A percentile compares a stretch with the other conserved stretches of the same genome.
These are phyloP conservation scores for Linaria vulgaris DNA, from an alignment of 257 asterid species.

Conservation along the genomic window DNA sequence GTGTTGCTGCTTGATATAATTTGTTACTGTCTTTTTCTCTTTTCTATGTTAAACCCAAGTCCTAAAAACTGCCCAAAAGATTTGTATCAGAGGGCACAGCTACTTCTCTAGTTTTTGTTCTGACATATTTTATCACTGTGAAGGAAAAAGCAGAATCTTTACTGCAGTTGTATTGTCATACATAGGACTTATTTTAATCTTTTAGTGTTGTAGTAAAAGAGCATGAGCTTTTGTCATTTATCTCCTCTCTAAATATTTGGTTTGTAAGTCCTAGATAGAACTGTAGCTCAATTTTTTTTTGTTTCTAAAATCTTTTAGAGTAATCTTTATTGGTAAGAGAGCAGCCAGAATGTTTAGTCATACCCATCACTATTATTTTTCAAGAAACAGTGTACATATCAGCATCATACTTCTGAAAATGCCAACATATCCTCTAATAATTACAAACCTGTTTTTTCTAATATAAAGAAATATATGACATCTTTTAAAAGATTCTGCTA, in stretches of 20 bases:
- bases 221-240: slow-evolving; percentile 16
- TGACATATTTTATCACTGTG: slow-evolving; percentile 41
- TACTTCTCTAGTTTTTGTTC: slow-evolving; percentile 47
- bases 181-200: slow-evolving; percentile 6
- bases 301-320: slow-evolving; percentile 20
- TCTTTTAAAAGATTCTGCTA: slow-evolving; percentile 32
- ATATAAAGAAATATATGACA: slow-evolving; percentile 26
- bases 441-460: slow-evolving; percentile 30
- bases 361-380: slow-evolving; percentile 31
- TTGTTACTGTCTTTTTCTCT: background rate
- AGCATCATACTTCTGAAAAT: slow-evolving; percentile 40
- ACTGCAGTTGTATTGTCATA: slow-evolving; percentile 34
- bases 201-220: slow-evolving; percentile 5
- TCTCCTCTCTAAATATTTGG: slow-evolving; percentile 36
- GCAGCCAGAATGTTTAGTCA: slow-evolving; percentile 19
- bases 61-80: slow-evolving; percentile 41
- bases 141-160: slow-evolving; percentile 52
- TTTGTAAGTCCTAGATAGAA: slow-evolving; percentile 50
- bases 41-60: slow-evolving; percentile 29
- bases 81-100: slow-evolving; percentile 27
- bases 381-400: slow-evolving; percentile 40
- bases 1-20: background rate
- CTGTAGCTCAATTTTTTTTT: slow-evolving; percentile 43
- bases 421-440: slow-evolving; percentile 33
- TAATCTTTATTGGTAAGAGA: slow-evolving; percentile 44